A percentile compares a stretch with the other conserved stretches of the same genome.
These are phyloP conservation scores for Coleophoma cylindrospora DNA, from an alignment of 2,329 filamentous ascomycete genomes.

Conservation along the genomic window DNA sequence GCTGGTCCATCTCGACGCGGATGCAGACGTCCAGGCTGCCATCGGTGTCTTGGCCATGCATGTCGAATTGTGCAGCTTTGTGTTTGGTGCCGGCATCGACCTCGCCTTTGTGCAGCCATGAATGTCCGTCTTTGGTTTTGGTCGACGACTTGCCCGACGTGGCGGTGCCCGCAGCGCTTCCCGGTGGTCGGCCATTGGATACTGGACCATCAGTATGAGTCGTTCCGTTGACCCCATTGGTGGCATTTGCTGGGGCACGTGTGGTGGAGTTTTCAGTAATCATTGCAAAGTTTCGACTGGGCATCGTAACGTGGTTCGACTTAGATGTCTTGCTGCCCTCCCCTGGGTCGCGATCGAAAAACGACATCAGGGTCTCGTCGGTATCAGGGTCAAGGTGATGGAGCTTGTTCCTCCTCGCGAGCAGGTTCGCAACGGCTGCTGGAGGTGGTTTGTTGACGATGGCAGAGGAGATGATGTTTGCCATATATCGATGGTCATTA, in stretches of 20 bases:
- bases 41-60: slow-evolving; percentile 50
- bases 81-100: slow-evolving; percentile 73
- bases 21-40: slow-evolving; percentile 74
- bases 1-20: slow-evolving; percentile 82
- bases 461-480: slow-evolving; percentile 87
- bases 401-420: slow-evolving; percentile 84
- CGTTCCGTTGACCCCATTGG: slow-evolving; percentile 2
- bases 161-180: slow-evolving; percentile 1
- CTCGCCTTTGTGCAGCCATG: slow-evolving; percentile 71
- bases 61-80: slow-evolving; percentile 56
- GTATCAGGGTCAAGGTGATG: slow-evolving; percentile 67
- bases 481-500: slow-evolving; percentile 89
- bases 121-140: slow-evolving; percentile 60
- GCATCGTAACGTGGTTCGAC: slow-evolving; percentile 82
- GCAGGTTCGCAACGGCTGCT: slow-evolving; percentile 79
- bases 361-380: slow-evolving; percentile 87
- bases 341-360: slow-evolving; percentile 88
- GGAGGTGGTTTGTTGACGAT: slow-evolving; percentile 95
- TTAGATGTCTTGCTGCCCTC: slow-evolving; percentile 65
- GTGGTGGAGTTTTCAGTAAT: slow-evolving; percentile 78
- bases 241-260: slow-evolving; percentile 37
- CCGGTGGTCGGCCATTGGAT: slow-evolving; percentile 1
- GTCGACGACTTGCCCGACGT: slow-evolving; percentile 15
- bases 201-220: slow-evolving; percentile 10
- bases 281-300: slow-evolving; percentile 89